Evolutionary conservation across 805 yeast species (phyloP).

Genomic region (Candida chauliodis): DNA sequence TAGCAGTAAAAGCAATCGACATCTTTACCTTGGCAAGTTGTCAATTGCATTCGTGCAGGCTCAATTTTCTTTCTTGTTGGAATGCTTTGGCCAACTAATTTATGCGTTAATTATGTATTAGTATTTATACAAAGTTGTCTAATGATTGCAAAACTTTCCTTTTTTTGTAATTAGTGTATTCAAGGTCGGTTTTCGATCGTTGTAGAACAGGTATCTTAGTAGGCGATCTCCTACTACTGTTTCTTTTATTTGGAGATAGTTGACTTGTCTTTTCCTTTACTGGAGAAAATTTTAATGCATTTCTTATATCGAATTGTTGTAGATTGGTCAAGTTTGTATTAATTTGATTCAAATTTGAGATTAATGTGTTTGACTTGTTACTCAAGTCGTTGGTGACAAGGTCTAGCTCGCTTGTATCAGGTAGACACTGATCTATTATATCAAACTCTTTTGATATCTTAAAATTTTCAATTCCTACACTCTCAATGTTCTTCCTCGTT

Average conservation of each 20-base stretch:
- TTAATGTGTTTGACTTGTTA: neutral
- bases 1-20: no score
- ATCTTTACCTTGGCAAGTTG: no score
- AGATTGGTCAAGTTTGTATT: slow-evolving; percentile 2
- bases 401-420: slow-evolving; percentile 1
- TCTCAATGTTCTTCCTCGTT: neutral
- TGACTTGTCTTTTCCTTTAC: neutral
- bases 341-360: slow-evolving; percentile 1
- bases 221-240: neutral
- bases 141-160: slow-evolving; percentile 6
- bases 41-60: no score
- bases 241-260: neutral
- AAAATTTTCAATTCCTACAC: neutral
- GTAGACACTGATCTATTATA: neutral
- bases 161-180: neutral
- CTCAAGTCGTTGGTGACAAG: neutral
- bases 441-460: neutral
- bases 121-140: slow-evolving; percentile 4
- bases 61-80: no score
- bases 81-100: no score
- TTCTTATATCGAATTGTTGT: slow-evolving; percentile 7
- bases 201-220: slow-evolving; percentile 9
- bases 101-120: no score
- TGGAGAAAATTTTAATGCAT: slow-evolving; percentile 8
- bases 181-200: slow-evolving; percentile 1